A percentile compares a stretch with the other conserved stretches of the same genome.
Conservation (phyloP, 1,139 yeast genomes). For the Debaryomyces sp. region DNA sequence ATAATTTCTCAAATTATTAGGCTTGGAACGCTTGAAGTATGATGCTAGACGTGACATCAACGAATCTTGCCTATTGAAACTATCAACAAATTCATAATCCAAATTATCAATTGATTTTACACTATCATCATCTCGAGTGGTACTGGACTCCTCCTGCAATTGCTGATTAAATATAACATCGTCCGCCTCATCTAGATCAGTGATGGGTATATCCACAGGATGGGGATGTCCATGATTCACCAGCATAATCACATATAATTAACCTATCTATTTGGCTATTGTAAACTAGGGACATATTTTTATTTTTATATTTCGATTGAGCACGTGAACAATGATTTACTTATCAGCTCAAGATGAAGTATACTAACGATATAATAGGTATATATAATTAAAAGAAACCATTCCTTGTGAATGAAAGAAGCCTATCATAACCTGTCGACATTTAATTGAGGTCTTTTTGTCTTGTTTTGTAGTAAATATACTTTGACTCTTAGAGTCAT, state of each 20-base stretch:
- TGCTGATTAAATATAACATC: conserved; percentile 36
- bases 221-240: conserved; percentile 24
- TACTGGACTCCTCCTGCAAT: background rate
- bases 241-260: background rate
- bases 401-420: background rate
- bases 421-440: conserved; percentile 9
- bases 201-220: conserved; percentile 58
- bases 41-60: background rate
- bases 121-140: background rate
- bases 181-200: conserved; percentile 60
- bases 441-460: conserved; percentile 3
- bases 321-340: conserved; percentile 1
- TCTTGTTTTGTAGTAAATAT: conserved; percentile 19
- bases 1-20: background rate
- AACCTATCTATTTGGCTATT: background rate
- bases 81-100: conserved; percentile 10
- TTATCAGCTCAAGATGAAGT: background rate
- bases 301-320: background rate
- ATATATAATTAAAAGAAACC: background rate
- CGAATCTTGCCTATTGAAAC: background rate
- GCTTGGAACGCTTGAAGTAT: background rate
- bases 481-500: conserved; percentile 54
- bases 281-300: background rate
- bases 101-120: conserved; percentile 5
- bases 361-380: background rate